phyloP scores from a whole-genome alignment of 352 stramenopile genomes.

The Pythium vanterpoolii region DNA sequence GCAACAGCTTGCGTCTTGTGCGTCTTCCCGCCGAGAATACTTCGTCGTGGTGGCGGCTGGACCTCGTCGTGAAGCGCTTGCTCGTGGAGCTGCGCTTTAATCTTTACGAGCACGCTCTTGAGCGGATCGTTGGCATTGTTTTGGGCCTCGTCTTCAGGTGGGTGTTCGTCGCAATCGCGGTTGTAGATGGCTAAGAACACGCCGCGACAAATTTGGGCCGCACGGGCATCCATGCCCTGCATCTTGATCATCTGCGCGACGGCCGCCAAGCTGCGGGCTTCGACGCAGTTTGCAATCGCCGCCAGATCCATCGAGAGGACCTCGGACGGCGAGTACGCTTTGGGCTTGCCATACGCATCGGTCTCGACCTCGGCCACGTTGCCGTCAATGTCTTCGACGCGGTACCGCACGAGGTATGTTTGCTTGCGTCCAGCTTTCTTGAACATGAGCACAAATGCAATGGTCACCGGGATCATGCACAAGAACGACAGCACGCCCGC shows the following conservation, averaged over 20 bases:
- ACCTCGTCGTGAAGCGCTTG: conserved; percentile 9
- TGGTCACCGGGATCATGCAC: conserved; percentile 59
- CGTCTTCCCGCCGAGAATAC: too few species aligned
- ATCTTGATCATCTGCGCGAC: conserved; percentile 36
- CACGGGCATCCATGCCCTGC: conserved; percentile 21
- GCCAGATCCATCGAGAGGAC: conserved; percentile 53
- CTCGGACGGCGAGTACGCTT: conserved; percentile 44
- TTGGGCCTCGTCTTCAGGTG: conserved; percentile 17
- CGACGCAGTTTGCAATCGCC: conserved; percentile 42
- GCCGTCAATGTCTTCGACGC: conserved; percentile 54
- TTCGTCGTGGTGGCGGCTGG: neutral
- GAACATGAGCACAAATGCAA: conserved; percentile 70
- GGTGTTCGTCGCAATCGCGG: conserved; percentile 41
- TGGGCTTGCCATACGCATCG: conserved; percentile 54
- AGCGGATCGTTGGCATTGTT: conserved; percentile 32
- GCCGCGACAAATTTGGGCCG: conserved; percentile 45
- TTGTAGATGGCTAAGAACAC: conserved; percentile 66
- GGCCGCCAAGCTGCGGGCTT: conserved; percentile 26
- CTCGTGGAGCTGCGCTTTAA: conserved; percentile 44
- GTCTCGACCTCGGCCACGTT: conserved; percentile 63
- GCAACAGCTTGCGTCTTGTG: too few species aligned
- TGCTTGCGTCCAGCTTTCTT: conserved; percentile 61
- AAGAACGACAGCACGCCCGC: conserved; percentile 53
- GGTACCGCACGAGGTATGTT: conserved; percentile 61
- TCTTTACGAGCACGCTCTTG: conserved; percentile 37